Conservation (phyloP, 164 flowering plant genomes). For the Umbellularia californica region DNA sequence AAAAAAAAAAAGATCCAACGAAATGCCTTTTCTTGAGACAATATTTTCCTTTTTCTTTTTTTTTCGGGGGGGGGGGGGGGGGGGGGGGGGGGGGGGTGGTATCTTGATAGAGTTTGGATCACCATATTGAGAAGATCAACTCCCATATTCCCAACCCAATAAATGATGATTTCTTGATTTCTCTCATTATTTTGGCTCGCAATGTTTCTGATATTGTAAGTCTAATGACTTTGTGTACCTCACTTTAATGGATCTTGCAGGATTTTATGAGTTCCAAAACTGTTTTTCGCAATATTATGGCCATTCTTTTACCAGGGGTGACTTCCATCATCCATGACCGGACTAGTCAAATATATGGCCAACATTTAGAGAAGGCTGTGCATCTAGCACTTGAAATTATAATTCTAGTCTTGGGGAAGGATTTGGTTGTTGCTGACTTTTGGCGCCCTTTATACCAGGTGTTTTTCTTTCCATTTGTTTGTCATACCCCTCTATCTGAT, state of each 20-base stretch:
- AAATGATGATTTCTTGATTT: no score
- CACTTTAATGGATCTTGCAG: constrained; percentile 32
- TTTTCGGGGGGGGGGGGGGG: no score
- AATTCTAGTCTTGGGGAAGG: constrained; percentile 77
- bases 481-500: not conserved
- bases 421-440: constrained; percentile 67
- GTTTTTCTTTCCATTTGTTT: constrained; percentile 5
- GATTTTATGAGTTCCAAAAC: constrained; percentile 98
- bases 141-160: no score
- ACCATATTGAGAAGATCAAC: no score
- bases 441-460: constrained; percentile 98
- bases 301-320: constrained; percentile 79
- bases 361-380: constrained; percentile 87
- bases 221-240: no score
- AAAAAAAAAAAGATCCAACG: no score
- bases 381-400: constrained; percentile 80
- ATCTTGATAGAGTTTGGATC: no score
- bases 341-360: constrained; percentile 69
- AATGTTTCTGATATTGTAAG: no score
- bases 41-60: no score
- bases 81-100: no score
- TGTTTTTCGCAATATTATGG: constrained; percentile 79
- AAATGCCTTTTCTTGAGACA: no score
- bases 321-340: constrained; percentile 62
- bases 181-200: no score